Conservation (phyloP, 257 asterid species). For the Gentiana macrophylla region DNA sequence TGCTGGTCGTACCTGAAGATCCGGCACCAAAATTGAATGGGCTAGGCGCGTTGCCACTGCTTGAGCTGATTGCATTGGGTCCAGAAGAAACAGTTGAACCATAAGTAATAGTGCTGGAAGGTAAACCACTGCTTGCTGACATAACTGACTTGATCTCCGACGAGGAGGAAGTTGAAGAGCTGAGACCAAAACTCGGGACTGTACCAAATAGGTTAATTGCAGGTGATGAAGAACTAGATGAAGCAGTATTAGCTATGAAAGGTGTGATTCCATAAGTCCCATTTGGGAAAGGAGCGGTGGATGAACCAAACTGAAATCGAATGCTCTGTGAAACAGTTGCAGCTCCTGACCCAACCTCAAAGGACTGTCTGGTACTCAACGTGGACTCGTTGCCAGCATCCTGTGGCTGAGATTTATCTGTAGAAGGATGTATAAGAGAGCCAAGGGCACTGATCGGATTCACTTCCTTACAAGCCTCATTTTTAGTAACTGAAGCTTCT, state of each 20-base stretch:
- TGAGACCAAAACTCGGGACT: constrained; percentile 6
- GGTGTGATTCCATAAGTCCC: constrained; percentile 10
- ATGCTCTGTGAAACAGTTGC: constrained; percentile 8
- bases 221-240: constrained; percentile 9
- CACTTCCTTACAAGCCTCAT: constrained; percentile 18
- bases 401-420: constrained; percentile 3
- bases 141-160: constrained; percentile 11
- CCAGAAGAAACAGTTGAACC: constrained; percentile 5
- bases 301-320: constrained; percentile 17
- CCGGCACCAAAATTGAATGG: constrained; percentile 19
- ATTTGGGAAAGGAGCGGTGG: constrained; percentile 7
- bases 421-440: constrained; percentile 6
- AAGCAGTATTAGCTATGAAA: not conserved
- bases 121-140: constrained; percentile 4
- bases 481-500: constrained; percentile 20
- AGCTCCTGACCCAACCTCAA: constrained; percentile 8
- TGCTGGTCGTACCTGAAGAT: constrained; percentile 33
- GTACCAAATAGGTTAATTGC: constrained; percentile 6
- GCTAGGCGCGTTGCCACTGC: not conserved
- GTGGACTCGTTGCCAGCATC: constrained; percentile 9
- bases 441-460: constrained; percentile 5
- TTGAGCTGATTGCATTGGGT: constrained; percentile 4
- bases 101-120: constrained; percentile 11
- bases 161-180: constrained; percentile 8
- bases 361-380: no score